Evolutionary conservation across 2,329 filamentous ascomycete genomes (phyloP).

Genomic region (Fusarium illudens): DNA sequence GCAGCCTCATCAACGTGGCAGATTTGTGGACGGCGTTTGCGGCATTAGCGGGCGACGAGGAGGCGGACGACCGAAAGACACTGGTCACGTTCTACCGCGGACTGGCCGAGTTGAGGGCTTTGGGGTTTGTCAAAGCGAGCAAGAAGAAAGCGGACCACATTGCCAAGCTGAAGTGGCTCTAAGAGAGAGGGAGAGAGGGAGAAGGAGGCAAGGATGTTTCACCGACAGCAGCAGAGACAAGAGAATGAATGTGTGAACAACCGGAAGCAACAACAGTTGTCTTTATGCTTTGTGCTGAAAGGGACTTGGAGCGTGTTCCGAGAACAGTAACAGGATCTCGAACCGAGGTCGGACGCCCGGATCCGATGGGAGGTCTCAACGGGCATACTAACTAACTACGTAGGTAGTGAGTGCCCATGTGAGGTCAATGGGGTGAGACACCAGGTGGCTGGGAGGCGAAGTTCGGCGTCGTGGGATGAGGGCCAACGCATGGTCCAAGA

Average conservation of each 20-base stretch:
- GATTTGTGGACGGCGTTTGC: constrained; percentile 83
- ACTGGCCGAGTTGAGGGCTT: constrained; percentile 81
- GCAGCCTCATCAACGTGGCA: constrained; percentile 77
- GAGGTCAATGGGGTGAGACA: constrained; percentile 36
- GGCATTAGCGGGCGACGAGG: constrained; percentile 62
- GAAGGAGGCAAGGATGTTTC: too few relatives aligned
- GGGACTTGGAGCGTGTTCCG: constrained; percentile 5
- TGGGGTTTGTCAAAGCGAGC: constrained; percentile 89
- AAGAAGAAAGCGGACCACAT: constrained; percentile 94
- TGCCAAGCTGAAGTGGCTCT: constrained; percentile 86
- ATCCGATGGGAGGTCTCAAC: background rate
- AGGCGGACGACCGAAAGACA: constrained; percentile 61
- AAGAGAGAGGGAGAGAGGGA: too few relatives aligned
- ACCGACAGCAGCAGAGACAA: constrained; percentile 1
- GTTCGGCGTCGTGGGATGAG: constrained; percentile 17
- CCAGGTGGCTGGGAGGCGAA: constrained; percentile 31
- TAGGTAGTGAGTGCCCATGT: constrained; percentile 5
- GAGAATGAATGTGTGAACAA: constrained; percentile 2
- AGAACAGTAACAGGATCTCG: constrained; percentile 5
- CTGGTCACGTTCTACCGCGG: constrained; percentile 85
- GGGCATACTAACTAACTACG: background rate
- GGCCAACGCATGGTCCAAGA: constrained; percentile 36
- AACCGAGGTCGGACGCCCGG: constrained; percentile 13
- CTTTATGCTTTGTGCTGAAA: constrained; percentile 22
- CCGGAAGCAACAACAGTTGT: constrained; percentile 4